Percentiles rank a stretch among this genome's conserved stretches.
phyloP scores from a whole-genome alignment of 768 basidiomycete genomes.

The Leccinum subgranulosum region DNA sequence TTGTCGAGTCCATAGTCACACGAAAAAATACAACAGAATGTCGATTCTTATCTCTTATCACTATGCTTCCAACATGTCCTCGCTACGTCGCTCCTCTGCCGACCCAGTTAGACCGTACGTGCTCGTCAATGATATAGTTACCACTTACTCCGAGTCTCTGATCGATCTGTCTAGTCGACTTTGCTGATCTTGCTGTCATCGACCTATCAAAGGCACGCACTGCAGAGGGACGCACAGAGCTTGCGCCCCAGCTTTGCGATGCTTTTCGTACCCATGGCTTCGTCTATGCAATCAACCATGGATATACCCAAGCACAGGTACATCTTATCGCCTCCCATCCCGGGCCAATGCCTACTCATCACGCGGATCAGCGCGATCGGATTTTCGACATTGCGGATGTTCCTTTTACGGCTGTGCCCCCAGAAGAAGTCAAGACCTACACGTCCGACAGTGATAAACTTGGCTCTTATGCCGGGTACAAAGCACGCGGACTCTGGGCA shows the following conservation, averaged over 20 bases:
- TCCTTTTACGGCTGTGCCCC: slow-evolving; percentile 40
- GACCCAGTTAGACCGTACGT: slow-evolving; percentile 10
- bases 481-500: slow-evolving; percentile 28
- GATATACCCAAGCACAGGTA: slow-evolving; percentile 39
- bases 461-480: slow-evolving; percentile 50
- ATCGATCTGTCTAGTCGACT: slow-evolving; percentile 39
- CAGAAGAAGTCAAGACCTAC: slow-evolving; percentile 33
- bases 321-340: not conserved
- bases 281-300: slow-evolving; percentile 38
- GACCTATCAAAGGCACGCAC: slow-evolving; percentile 45
- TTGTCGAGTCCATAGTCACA: not conserved
- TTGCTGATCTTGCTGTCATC: slow-evolving; percentile 50
- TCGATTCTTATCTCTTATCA: no score
- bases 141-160: not conserved
- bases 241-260: slow-evolving; percentile 41
- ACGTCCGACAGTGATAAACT: slow-evolving; percentile 35
- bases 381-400: slow-evolving; percentile 49
- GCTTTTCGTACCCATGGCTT: slow-evolving; percentile 45
- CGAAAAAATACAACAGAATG: not conserved
- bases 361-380: slow-evolving; percentile 35
- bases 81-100: slow-evolving; percentile 27
- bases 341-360: slow-evolving; percentile 14
- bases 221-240: slow-evolving; percentile 37
- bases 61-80: slow-evolving; percentile 9
- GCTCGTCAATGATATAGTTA: no score